Conservation (phyloP, 176 grass and related monocot species). For the Pharus latifolius region DNA sequence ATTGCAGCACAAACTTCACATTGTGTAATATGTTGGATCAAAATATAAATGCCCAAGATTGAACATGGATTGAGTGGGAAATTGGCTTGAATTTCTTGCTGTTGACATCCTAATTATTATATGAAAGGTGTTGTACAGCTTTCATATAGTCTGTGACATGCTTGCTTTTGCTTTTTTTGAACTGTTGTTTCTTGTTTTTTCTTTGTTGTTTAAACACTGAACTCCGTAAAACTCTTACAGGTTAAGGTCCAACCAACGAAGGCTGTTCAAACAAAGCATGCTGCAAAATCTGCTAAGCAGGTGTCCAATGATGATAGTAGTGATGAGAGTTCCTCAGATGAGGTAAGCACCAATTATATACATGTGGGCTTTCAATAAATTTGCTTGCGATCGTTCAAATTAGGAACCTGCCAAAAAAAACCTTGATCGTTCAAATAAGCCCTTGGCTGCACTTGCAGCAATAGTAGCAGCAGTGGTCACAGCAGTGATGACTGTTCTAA, state of each 20-base stretch:
- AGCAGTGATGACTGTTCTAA: constrained; percentile 32
- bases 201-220: neutral
- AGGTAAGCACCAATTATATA: constrained; percentile 34
- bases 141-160: neutral
- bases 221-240: constrained; percentile 18
- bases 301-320: constrained; percentile 46
- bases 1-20: no score
- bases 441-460: neutral
- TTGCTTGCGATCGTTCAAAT: neutral
- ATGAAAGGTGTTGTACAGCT: neutral
- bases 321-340: constrained; percentile 67
- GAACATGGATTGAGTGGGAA: neutral
- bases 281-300: constrained; percentile 27
- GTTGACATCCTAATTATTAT: neutral
- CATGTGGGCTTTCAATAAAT: no score
- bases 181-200: neutral
- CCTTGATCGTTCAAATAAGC: neutral
- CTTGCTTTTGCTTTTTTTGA: neutral
- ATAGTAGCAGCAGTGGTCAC: constrained; percentile 16
- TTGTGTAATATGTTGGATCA: no score
- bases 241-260: constrained; percentile 55
- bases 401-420: neutral
- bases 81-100: neutral
- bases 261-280: constrained; percentile 31
- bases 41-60: neutral